phyloP scores from a whole-genome alignment of 2,329 filamentous ascomycete genomes.

The Talaromyces marneffei region DNA sequence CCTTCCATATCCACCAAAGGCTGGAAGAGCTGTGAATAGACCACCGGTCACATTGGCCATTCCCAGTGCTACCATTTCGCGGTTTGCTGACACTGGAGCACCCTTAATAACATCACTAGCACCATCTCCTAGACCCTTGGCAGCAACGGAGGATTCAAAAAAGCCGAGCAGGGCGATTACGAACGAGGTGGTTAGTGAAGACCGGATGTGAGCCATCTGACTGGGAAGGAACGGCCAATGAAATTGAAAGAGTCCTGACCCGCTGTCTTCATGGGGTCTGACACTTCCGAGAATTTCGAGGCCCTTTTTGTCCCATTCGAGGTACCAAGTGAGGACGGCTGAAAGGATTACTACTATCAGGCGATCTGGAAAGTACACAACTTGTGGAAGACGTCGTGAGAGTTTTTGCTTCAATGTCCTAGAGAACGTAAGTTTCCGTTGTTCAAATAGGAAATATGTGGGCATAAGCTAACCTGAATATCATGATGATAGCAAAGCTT shows the following conservation, averaged over 20 bases:
- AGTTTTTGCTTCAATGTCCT: constrained; percentile 76
- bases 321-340: constrained; percentile 68
- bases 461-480: constrained; percentile 61
- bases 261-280: constrained; percentile 67
- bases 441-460: not conserved
- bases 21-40: constrained; percentile 85
- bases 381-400: constrained; percentile 68
- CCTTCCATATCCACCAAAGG: constrained; percentile 91
- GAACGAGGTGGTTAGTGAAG: constrained; percentile 85
- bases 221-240: constrained; percentile 75
- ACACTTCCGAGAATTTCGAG: constrained; percentile 79
- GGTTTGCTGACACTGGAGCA: constrained; percentile 80
- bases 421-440: not conserved
- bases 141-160: constrained; percentile 94
- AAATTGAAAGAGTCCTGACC: constrained; percentile 68
- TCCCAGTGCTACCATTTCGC: constrained; percentile 87
- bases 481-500: constrained; percentile 83
- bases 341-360: constrained; percentile 84
- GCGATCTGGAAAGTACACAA: constrained; percentile 87
- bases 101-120: constrained; percentile 64
- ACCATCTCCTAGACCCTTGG: constrained; percentile 71
- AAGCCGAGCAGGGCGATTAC: constrained; percentile 94
- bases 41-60: constrained; percentile 86
- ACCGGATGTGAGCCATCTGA: constrained; percentile 75
- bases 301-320: constrained; percentile 72